Conservation (phyloP, 1,139 yeast species). For the Ashbya aceris region DNA sequence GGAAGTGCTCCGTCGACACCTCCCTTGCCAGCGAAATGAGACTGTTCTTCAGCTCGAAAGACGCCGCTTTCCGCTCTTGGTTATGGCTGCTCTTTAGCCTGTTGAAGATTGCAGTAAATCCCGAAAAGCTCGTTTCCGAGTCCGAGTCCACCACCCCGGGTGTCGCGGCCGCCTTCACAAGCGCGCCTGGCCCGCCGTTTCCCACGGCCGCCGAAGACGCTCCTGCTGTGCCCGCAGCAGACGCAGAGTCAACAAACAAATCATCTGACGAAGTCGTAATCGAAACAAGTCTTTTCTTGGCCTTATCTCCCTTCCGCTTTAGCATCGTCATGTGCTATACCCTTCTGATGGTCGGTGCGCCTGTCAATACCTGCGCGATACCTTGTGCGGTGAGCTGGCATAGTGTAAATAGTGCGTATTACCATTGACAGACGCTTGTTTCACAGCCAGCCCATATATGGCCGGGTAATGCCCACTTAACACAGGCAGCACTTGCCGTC, state of each 20-base stretch:
- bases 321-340: slow-evolving; percentile 5
- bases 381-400: too few species aligned
- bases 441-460: too few species aligned
- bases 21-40: slow-evolving; percentile 68
- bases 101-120: slow-evolving; percentile 25
- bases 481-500: too few species aligned
- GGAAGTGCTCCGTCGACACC: slow-evolving; percentile 65
- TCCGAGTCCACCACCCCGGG: slow-evolving; percentile 13
- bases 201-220: slow-evolving; percentile 14
- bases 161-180: slow-evolving; percentile 15
- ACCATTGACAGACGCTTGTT: too few species aligned
- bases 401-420: too few species aligned
- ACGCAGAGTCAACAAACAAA: slow-evolving; percentile 17
- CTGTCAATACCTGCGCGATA: too few species aligned
- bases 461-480: too few species aligned
- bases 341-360: too few species aligned
- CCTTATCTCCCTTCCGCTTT: slow-evolving; percentile 12
- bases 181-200: slow-evolving; percentile 16
- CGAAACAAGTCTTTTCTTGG: slow-evolving; percentile 19
- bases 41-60: slow-evolving; percentile 57
- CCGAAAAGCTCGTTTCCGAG: slow-evolving; percentile 22
- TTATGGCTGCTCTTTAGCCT: slow-evolving; percentile 26
- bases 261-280: slow-evolving; percentile 21
- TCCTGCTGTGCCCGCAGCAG: slow-evolving; percentile 16
- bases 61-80: slow-evolving; percentile 49